Evolutionary conservation across 495 filamentous ascomycete genomes (phyloP), one percentile per base, ranked within the genome.

Genomic region (Tuber magnatum): DNA sequence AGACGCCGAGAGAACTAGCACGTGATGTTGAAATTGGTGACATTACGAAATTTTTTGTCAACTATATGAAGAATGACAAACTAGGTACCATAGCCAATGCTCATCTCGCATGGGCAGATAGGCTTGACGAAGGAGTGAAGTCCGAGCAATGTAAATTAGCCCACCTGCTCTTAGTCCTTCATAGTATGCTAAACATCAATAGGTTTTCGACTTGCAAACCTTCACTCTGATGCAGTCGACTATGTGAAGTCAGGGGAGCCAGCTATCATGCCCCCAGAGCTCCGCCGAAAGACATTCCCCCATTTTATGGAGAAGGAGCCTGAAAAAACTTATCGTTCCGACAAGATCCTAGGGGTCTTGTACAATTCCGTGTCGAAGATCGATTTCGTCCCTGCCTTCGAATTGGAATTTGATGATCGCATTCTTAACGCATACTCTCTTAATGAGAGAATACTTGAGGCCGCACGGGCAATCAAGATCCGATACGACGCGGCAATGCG

Each of bases 201-300:
- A 89, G 86, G 86, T 73, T 75, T 95, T 1, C 84, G 89, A 65
- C 88, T 99, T 12, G 94, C 96, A 6, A 82, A 86, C 1, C 86
- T 97, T 1, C 96, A 99, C 82, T 98, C 95, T 0, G 88, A 89
- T 75, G 94, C 95, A 0, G 95, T 99, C 3, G 95, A 99, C 80
- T 98, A 93, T 83, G 89, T 91, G 70, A 99, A 99, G 83, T 92
- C 92, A n/a, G 95, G 95, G 0, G 85, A 88, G 28, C 87, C 91
- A 20, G 94, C 94, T 2, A 78, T 85, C 5, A 91, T 97, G 87
- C 84, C 85, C 2, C 86, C 86, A 46, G 84, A 86, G 3, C 85
- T 96, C 1, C 84, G 87, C 16, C 89, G 91, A 0, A 83, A 74
- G 3, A 83, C 82, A 70, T 97, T 89, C 86, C 95, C 95, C 0